A percentile compares a stretch with the other conserved stretches of the same genome.
Conservation (phyloP, 345 rosid genomes). For the Erucastrum elatum region DNA sequence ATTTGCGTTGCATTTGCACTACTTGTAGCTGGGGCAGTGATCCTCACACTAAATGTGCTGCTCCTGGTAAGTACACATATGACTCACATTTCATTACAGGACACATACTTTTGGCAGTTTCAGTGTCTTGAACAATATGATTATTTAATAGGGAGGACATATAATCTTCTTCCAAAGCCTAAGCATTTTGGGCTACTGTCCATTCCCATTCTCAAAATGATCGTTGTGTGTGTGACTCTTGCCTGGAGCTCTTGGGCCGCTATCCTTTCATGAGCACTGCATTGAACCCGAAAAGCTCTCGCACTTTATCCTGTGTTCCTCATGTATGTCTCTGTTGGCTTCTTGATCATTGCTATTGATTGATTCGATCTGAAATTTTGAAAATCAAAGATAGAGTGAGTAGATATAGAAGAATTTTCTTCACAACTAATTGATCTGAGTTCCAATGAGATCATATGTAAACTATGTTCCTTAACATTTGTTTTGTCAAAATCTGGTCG, state of each 20-base stretch:
- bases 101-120: not conserved
- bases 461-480: constrained; percentile 10
- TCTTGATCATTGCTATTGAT: constrained; percentile 88
- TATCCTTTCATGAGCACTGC: constrained; percentile 95
- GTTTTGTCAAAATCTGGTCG: constrained; percentile 11
- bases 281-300: constrained; percentile 75
- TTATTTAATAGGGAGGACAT: constrained; percentile 69
- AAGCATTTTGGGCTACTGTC: constrained; percentile 81
- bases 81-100: not conserved
- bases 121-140: not conserved
- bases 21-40: constrained; percentile 92
- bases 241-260: constrained; percentile 97
- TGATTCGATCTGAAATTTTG: constrained; percentile 20
- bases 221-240: constrained; percentile 66
- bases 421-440: constrained; percentile 14
- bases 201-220: constrained; percentile 73
- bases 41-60: constrained; percentile 87
- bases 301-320: constrained; percentile 92
- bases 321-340: constrained; percentile 94
- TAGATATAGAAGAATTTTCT: constrained; percentile 30
- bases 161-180: constrained; percentile 87
- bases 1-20: constrained; percentile 98
- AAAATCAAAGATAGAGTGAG: constrained; percentile 9
- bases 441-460: constrained; percentile 33
- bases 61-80: constrained; percentile 61